Base-by-base conservation (phyloP, 208 protist species). In the Trypanosomatidae sp. region DNA sequence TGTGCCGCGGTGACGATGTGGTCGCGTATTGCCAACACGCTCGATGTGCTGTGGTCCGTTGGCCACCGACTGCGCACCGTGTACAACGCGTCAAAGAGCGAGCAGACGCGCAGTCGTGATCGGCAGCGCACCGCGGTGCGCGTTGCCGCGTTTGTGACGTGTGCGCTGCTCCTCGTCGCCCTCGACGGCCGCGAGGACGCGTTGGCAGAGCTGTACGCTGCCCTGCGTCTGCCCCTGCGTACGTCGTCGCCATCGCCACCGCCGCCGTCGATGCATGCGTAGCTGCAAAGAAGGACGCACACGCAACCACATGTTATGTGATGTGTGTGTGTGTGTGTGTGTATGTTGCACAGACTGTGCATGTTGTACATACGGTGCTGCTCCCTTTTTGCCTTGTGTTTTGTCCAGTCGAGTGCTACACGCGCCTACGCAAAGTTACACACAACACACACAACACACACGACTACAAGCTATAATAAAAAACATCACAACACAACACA, bases 41-140 rank as follows among this genome's bases (percentile, higher is more conserved):
- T 70, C 18, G 44, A 53, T 10, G 63, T 71, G 18, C 53, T 88
- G 13, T 88, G 77, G 62, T 70, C 74, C 25, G 70, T 88, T 20
- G 79, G 79, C 13, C 65, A 69, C 18, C 61, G 68, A 13, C 62
- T 88, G 11, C 66, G 79, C n/a, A 22, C 62, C 0, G 79, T 80
- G 13, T 88, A 88, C 62, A 74, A 74, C 52, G 69, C 57, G 23
- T 72, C 73, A 43, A 75, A 74, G 44, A 82, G 65, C 35, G 64
- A 61, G 16, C 45, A 75, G 26, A 65, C 69, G 33, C 58, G 73
- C 13, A 46, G 51, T 6, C 50, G 41, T 19, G 79, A 88, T 47
- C 33, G 50, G 0, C 44, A 61, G n/a, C 56, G 54, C 4, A 88
- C 79, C 0, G 25, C 57, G 13, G 33, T 78, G 19, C 57, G 73